Evolutionary conservation across 2,329 filamentous ascomycete species (phyloP), one percentile per base, ranked within the genome.

Genomic region (Trichoderma citrinoviride): DNA sequence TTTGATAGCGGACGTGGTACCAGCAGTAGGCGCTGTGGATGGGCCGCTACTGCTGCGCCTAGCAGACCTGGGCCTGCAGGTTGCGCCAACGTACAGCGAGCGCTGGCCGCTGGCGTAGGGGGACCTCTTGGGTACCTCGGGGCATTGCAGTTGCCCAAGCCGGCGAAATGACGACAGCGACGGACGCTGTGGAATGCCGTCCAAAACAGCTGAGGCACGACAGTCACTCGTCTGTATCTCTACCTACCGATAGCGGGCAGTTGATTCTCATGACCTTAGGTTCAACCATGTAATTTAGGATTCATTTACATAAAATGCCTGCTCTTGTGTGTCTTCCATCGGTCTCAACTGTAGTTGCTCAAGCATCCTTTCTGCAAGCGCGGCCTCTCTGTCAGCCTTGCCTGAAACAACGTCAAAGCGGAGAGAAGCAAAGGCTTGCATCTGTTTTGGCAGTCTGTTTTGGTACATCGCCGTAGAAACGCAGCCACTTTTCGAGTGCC

Each of bases 81-180:
- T 62, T 37, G 58, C 58, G 40, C 14, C 6, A 7, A 23, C 25
- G 58, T 62, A 62, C 25, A 33, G 49, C 27, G 4, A 25, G 40
- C 37, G 8, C 12, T 7, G n/a, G n/a, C 2, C 3, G 12, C 33
- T 14, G 19, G 56, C 5, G 54, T 33, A 27, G 15, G 12, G 46
- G 23, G 27, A 52, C 57, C 23, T 52, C 8, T 33, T n/a, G 15
- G 37, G 23, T 61, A 61, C 57, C 15, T 61, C 15, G 33, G 12
- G 25, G 7, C 17, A 29, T 27, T 23, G 47, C 17, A 29, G 25
- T 53, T 44, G 58, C 58, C 53, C 33, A 33, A 56, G 37, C 37
- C 47, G 49, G n/a, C 40, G 37, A 43, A 37, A 62, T 62, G 58
- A 62, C 58, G 49, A 54, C 25, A 54, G 21, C 33, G 55, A 43